Percentiles rank a stretch among this genome's conserved stretches.
These are phyloP conservation scores for Solanum lycopersicoides DNA, from an alignment of 257 asterid species.

Conservation along the genomic window DNA sequence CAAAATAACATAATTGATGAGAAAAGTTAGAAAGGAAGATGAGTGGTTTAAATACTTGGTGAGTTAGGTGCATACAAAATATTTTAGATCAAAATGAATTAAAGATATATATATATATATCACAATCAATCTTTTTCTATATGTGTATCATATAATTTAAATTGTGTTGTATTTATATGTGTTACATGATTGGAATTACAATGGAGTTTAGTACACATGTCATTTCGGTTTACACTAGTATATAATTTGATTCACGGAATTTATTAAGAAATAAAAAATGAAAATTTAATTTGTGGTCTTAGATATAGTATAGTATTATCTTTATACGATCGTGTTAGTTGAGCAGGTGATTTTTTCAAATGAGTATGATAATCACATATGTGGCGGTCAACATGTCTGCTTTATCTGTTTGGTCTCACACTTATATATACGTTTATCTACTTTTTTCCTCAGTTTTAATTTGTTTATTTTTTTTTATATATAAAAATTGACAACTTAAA, in stretches of 20 bases:
- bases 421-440: too few relatives aligned
- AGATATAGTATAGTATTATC: too few relatives aligned
- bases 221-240: background rate
- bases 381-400: too few relatives aligned
- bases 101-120: background rate
- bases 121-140: background rate
- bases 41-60: constrained; percentile 11
- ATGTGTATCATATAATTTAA: background rate
- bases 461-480: too few relatives aligned
- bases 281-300: too few relatives aligned
- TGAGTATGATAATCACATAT: too few relatives aligned
- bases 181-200: background rate
- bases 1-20: constrained; percentile 18
- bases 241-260: background rate
- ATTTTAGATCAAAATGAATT: background rate
- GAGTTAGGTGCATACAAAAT: background rate
- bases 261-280: background rate
- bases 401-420: too few relatives aligned
- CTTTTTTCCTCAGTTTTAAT: too few relatives aligned
- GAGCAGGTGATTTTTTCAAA: too few relatives aligned
- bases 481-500: too few relatives aligned
- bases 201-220: background rate
- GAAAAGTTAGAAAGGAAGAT: background rate
- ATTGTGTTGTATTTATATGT: background rate
- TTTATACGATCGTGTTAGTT: too few relatives aligned